Conservation (phyloP, 2,329 filamentous ascomycete genomes). For the Byssochlamys sp. region DNA sequence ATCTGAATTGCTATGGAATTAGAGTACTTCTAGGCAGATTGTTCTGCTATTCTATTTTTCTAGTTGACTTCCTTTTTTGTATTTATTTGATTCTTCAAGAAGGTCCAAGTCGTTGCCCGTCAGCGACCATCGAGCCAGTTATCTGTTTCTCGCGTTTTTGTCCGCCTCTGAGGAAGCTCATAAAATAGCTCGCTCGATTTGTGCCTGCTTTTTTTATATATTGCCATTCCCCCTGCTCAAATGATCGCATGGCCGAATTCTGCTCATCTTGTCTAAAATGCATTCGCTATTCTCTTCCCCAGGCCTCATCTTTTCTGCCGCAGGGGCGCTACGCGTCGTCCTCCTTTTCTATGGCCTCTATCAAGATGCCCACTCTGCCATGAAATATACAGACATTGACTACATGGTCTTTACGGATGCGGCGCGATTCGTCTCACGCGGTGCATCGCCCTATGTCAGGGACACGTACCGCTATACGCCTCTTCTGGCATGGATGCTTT, state of each 20-base stretch:
- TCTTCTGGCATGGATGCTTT: constrained; percentile 78
- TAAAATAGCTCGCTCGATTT: background rate
- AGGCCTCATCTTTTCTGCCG: constrained; percentile 24
- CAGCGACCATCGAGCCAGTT: background rate
- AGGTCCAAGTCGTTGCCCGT: background rate
- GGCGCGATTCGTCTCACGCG: constrained; percentile 61
- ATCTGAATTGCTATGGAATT: background rate
- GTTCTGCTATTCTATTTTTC: background rate
- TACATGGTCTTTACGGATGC: constrained; percentile 98
- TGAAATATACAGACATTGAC: constrained; percentile 99
- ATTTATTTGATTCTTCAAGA: background rate
- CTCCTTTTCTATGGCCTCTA: constrained; percentile 82
- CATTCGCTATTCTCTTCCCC: constrained; percentile 22
- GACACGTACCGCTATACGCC: constrained; percentile 97
- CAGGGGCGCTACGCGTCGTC: constrained; percentile 54
- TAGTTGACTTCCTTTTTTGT: background rate
- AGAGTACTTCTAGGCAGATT: background rate
- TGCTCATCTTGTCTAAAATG: background rate
- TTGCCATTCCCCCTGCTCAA: too few relatives aligned
- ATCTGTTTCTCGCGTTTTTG: background rate
- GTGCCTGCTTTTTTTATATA: background rate
- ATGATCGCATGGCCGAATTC: background rate
- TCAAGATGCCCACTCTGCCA: constrained; percentile 80
- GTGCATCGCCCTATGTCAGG: constrained; percentile 68
- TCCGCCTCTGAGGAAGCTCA: background rate